Evolutionary conservation across 768 basidiomycete species (phyloP).

Genomic region (Macrolepiota dolichaula): DNA sequence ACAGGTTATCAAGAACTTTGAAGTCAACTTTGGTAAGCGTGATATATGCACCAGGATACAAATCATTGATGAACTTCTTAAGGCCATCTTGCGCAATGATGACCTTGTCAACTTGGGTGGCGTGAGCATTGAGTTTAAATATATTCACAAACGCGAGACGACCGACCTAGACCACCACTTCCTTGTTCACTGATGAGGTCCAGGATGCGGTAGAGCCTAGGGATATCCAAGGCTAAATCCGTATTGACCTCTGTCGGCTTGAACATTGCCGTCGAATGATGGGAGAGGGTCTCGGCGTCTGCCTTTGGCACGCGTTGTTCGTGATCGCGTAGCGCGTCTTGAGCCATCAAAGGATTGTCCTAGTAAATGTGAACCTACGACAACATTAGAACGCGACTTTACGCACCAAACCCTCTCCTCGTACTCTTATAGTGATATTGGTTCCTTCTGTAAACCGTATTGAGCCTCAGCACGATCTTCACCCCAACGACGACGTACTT

Average conservation of each 20-base stretch:
- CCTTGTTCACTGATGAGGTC: slow-evolving; percentile 19
- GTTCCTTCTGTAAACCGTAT: neutral
- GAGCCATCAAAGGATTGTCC: neutral
- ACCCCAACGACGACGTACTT: neutral
- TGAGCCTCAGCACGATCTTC: neutral
- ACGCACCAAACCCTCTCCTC: neutral
- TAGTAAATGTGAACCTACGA: neutral
- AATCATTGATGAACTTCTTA: slow-evolving; percentile 40
- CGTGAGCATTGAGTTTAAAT: neutral
- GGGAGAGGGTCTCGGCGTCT: neutral
- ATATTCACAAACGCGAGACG: neutral
- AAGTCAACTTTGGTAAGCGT: slow-evolving; percentile 59
- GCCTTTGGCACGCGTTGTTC: neutral
- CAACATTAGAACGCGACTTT: neutral
- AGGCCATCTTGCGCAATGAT: slow-evolving; percentile 55
- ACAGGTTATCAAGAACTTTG: slow-evolving; percentile 40
- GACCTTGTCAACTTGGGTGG: slow-evolving; percentile 52
- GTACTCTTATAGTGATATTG: neutral
- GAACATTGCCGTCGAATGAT: neutral
- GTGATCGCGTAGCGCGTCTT: neutral
- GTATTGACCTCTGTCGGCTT: neutral
- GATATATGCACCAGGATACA: slow-evolving; percentile 48
- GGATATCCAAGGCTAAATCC: neutral
- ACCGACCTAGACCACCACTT: slow-evolving; percentile 39
- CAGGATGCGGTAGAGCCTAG: slow-evolving; percentile 12